phyloP scores from a whole-genome alignment of 1,139 yeast species.

The Blastobotrys persicus region DNA sequence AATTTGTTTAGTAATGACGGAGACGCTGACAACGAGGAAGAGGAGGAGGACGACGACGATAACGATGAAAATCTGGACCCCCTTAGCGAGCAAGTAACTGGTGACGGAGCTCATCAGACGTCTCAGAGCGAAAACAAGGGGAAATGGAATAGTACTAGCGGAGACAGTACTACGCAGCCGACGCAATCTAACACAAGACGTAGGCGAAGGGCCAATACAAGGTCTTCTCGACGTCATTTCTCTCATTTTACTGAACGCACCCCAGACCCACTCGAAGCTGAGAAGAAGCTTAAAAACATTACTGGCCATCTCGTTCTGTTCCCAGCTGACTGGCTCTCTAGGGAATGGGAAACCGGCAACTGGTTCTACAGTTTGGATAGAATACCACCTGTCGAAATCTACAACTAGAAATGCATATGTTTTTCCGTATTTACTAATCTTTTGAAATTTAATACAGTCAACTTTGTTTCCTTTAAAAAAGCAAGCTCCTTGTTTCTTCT shows the following conservation, averaged over 20 bases:
- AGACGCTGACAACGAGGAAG: conserved; percentile 13
- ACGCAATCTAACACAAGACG: conserved; percentile 3
- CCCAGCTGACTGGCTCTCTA: conserved; percentile 86
- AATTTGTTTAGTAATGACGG: conserved; percentile 8
- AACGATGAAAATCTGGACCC: not conserved
- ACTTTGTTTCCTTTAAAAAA: too few relatives aligned
- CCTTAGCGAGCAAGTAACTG: not conserved
- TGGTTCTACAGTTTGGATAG: conserved; percentile 96
- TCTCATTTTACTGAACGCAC: conserved; percentile 45
- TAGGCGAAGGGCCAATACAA: conserved; percentile 14
- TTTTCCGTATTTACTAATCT: not conserved
- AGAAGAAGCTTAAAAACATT: conserved; percentile 65
- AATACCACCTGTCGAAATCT: conserved; percentile 92
- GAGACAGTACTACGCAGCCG: not conserved
- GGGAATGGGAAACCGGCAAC: conserved; percentile 79
- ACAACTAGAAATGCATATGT: conserved; percentile 49
- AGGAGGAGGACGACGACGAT: not conserved
- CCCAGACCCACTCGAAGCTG: conserved; percentile 75
- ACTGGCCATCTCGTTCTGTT: conserved; percentile 87
- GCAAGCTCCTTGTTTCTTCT: too few relatives aligned
- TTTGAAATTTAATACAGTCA: not conserved
- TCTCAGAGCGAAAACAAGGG: too few relatives aligned
- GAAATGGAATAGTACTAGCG: not conserved
- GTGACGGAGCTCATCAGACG: conserved; percentile 2
- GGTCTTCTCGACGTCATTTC: conserved; percentile 16